A percentile compares a stretch with the other conserved stretches of the same genome.
Evolutionary conservation across 1,139 yeast genomes (phyloP).

Genomic region (Meyerozyma elateridarum): DNA sequence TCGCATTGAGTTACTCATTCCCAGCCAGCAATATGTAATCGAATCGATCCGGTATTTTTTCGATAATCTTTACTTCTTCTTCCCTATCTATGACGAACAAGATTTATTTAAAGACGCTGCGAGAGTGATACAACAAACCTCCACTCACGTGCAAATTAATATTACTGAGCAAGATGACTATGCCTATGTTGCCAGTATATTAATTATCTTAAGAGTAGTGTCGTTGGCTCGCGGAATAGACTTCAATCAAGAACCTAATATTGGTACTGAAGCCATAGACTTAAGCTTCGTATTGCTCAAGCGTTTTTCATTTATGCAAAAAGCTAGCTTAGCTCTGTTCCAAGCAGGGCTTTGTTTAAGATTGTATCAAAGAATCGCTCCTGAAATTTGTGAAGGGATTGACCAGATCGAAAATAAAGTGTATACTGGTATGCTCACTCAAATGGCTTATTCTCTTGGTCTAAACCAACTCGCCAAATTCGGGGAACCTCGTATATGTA

Average conservation of each 20-base stretch:
- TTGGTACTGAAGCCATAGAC: no score
- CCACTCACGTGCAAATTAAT: neutral
- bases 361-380: no score
- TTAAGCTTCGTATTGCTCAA: no score
- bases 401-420: neutral
- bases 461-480: neutral
- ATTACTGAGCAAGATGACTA: neutral
- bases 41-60: neutral
- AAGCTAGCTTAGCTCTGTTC: no score
- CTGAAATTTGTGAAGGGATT: neutral
- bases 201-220: neutral
- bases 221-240: neutral
- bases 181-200: neutral
- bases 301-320: no score
- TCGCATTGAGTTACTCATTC: neutral
- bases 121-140: neutral
- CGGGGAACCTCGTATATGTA: neutral
- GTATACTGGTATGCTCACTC: neutral
- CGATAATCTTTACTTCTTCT: neutral
- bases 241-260: no score
- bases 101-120: neutral
- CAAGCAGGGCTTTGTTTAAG: no score
- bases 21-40: neutral
- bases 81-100: neutral
- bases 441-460: neutral